Evolutionary conservation across 257 asterid genomes (phyloP).

Genomic region (Penstemon barbatus): DNA sequence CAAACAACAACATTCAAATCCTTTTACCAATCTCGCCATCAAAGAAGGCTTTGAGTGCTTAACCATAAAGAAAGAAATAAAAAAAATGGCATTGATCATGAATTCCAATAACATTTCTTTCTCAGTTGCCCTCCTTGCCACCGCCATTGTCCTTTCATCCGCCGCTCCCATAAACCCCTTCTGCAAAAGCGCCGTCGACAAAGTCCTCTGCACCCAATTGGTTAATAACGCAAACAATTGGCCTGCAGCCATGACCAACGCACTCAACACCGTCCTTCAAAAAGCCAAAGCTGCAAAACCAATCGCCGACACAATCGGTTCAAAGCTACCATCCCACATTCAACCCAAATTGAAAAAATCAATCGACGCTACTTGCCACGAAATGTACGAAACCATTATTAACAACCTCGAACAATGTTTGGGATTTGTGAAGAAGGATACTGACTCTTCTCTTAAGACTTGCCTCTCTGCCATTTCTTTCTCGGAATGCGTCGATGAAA

Average conservation of each 20-base stretch:
- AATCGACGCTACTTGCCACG: constrained; percentile 15
- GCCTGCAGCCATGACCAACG: constrained; percentile 10
- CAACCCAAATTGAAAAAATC: constrained; percentile 10
- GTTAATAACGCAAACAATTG: constrained; percentile 1
- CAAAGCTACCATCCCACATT: not conserved
- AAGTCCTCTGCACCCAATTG: constrained; percentile 3
- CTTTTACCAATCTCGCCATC: not conserved
- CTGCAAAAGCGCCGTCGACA: constrained; percentile 4
- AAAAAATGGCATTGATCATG: constrained; percentile 16
- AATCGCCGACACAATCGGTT: not conserved
- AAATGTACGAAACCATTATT: not conserved
- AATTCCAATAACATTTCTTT: constrained; percentile 2
- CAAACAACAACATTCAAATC: not conserved
- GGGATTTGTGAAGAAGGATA: not conserved
- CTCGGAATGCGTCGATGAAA: constrained; percentile 7
- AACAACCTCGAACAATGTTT: constrained; percentile 11
- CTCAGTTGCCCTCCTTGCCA: not conserved
- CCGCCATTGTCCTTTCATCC: not conserved
- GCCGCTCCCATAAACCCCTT: not conserved
- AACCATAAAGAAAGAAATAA: not conserved
- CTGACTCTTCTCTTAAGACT: not conserved
- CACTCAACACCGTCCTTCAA: constrained; percentile 5
- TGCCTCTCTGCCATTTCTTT: constrained; percentile 14
- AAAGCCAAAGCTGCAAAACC: not conserved
- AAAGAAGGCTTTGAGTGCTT: not conserved